These are phyloP conservation scores for Malus orientalis DNA, from an alignment of 306 rosid genomes.

Conservation along the genomic window DNA sequence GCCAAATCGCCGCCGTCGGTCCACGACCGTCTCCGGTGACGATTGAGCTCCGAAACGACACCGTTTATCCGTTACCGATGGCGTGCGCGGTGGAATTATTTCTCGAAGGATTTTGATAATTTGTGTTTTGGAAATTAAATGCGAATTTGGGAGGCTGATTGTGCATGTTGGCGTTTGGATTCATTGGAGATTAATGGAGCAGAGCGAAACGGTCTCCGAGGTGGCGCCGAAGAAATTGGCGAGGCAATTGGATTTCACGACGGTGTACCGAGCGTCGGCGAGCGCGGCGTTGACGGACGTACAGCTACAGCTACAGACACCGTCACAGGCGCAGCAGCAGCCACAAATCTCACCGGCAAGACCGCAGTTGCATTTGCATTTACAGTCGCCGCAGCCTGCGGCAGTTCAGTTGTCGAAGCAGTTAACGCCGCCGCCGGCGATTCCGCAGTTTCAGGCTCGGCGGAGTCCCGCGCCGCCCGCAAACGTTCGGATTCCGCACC, in stretches of 20 bases:
- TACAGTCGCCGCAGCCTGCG: background rate
- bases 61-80: background rate
- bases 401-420: background rate
- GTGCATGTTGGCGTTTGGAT: background rate
- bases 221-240: conserved; percentile 37
- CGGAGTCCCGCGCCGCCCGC: conserved; percentile 23
- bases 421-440: background rate
- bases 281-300: conserved; percentile 4
- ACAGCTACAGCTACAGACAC: conserved; percentile 15
- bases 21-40: background rate
- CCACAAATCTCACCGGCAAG: background rate
- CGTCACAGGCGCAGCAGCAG: conserved; percentile 9
- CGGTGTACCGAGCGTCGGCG: conserved; percentile 11
- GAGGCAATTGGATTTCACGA: conserved; percentile 58
- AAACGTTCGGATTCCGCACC: conserved; percentile 31
- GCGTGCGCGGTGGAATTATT: background rate
- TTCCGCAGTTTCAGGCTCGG: background rate
- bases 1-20: background rate
- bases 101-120: background rate
- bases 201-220: conserved; percentile 34
- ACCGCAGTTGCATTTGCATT: background rate
- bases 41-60: background rate
- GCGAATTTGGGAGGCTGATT: conserved; percentile 3
- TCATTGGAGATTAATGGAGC: conserved; percentile 38
- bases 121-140: background rate